Evolutionary conservation across 176 grass and related monocot species (phyloP), one percentile per base, ranked within the genome.

Genomic region (Phoenix dactylifera): DNA sequence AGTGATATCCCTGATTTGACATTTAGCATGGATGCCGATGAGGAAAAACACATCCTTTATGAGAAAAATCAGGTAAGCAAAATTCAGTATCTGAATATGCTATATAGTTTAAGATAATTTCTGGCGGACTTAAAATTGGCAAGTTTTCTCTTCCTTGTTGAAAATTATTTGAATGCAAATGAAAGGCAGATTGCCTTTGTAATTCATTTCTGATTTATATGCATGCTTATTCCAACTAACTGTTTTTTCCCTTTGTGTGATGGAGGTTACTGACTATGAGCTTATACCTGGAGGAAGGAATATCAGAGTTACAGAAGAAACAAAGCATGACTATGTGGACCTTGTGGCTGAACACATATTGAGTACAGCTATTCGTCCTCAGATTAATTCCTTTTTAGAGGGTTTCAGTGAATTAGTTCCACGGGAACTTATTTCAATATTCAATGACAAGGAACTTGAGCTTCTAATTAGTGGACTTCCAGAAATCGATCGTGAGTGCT

Each of bases 21-120:
- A 63, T 92, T 92, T 50, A 92, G 88, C 58, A 86, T 83, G 73
- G 88, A 92, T 60, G 83, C 88, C 4, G 88, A 92, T 51, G 88
- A 92, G 63, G 88, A 92, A 77, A 92, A 92, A 58, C 88, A 86
- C 74, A 92, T 92, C 71, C 76, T 92, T 19, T 92, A 92, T 72
- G 88, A 86, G 62, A 92, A 92, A 79, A 92, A 82, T 35, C 78
- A 92, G 82, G 88, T 83, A 75, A 56, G 20, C 35, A 44, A 44
- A 44, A 44, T 44, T 6, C 35, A 44, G 6, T 44, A 44, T 44
- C 35, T 44, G 35, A 44, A 30, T 30, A 30, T 30, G 28, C 28
- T 30, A 30, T 30, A 30, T 30, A 5, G 28, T 30, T 28, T 30
- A 44, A 44, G 35, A 14, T 44, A 44, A 44, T 44, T 44, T 44